Evolutionary conservation across 441 rosid genomes (phyloP), one percentile per base, ranked within the genome.

Genomic region (Codiaeum variegatum): DNA sequence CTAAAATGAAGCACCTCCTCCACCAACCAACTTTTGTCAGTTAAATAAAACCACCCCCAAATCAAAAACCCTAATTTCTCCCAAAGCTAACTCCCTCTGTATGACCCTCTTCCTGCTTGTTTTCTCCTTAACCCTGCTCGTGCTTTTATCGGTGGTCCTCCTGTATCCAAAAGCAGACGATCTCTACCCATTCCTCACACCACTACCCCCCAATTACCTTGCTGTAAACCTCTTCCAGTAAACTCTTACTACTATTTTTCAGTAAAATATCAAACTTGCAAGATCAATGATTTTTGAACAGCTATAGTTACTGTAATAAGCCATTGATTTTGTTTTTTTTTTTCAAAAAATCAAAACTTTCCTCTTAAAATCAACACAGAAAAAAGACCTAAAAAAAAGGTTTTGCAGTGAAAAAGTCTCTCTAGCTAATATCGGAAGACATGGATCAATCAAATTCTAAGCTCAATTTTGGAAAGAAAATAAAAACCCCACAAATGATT

Each of bases 81-180:
- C 80, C 73, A 26, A 58, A 63, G 69, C 69, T 94, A 94, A 76
- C 99, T 92, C 74, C 96, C 99, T 81, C 98, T 86, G 79, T 92
- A 92, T 28, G 98, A 92, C 59, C 99, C 98, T 91, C 99, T 81
- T 58, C 99, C 98, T n/a, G 99, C 98, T 78, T 94, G 99, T 64
- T 94, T 89, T 74, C 93, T 90, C 88, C 94, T 82, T 70, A 94
- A 85, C 76, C 96, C 98, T 21, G 95, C 95, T 74, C 93, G 83
- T 69, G 88, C 90, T 73, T 90, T 92, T 83, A 90, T 84, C 72
- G 95, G 91, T 72, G 92, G 98, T 75, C 93, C 96, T 77, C 86
- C 91, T 74, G 91, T 89, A 38, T 85, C 88, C 84, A 83, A 86
- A 73, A 93, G 81, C 66, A 91, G 80, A 77, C 88, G 83, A 83